A percentile compares a stretch with the other conserved stretches of the same genome.
Conservation (phyloP, 1,284 basidiomycete species). For the Mrakiaceae sp. region DNA sequence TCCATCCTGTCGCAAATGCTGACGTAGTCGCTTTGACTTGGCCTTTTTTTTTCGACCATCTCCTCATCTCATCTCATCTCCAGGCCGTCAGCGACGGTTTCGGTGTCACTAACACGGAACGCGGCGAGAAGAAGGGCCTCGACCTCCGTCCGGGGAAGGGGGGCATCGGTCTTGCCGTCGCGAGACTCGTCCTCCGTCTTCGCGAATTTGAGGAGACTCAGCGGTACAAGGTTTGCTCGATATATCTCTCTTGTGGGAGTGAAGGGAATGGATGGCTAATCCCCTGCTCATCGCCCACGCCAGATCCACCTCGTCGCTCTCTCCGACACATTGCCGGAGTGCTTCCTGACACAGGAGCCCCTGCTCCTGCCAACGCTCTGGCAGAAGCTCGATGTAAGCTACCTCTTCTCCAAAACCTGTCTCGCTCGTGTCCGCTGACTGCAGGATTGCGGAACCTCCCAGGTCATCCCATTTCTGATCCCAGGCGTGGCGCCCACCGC, state of each 20-base stretch:
- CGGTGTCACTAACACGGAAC: conserved; percentile 3
- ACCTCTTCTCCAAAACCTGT: not conserved
- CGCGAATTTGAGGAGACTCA: conserved; percentile 2
- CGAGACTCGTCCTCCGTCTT: not conserved
- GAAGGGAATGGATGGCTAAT: not conserved
- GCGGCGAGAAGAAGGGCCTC: not conserved
- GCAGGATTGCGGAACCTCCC: not conserved
- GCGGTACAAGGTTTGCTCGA: conserved; percentile 5
- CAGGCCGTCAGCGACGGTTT: conserved; percentile 1
- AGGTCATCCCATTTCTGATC: conserved; percentile 25
- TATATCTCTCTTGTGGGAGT: not conserved
- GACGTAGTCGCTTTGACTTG: not conserved
- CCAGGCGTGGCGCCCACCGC: conserved; percentile 6
- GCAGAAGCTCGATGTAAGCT: conserved; percentile 14
- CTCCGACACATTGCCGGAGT: not conserved
- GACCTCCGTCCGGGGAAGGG: conserved; percentile 1
- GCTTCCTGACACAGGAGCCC: conserved; percentile 5
- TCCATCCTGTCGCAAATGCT: not conserved
- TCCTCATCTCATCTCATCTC: too few species aligned
- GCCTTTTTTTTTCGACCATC: not conserved
- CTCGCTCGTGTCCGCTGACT: not conserved
- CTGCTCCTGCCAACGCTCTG: conserved; percentile 13
- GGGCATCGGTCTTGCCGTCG: not conserved
- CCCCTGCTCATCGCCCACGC: not conserved
- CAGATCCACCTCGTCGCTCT: conserved; percentile 15